These are phyloP conservation scores for Albifimbria verrucaria DNA, from an alignment of 2,329 filamentous ascomycete species.

Conservation along the genomic window DNA sequence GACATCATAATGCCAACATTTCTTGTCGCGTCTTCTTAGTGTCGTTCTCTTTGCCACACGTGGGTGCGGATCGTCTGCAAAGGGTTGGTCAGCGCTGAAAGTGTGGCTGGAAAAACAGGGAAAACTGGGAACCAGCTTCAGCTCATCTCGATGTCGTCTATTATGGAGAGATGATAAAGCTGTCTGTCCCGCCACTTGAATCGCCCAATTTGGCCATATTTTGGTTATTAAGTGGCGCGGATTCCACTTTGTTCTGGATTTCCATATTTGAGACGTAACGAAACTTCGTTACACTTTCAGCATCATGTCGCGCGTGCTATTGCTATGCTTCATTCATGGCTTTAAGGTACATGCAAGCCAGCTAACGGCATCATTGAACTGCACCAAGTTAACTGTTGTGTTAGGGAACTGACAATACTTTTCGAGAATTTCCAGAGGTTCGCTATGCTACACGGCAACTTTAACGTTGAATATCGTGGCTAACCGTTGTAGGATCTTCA, in stretches of 20 bases:
- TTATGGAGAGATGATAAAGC: not conserved
- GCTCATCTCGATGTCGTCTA: not conserved
- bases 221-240: not conserved
- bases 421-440: constrained; percentile 60
- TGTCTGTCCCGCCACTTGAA: not conserved
- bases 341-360: constrained; percentile 54
- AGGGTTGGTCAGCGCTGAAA: not conserved
- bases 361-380: not conserved
- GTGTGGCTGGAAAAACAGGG: not conserved
- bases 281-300: not conserved
- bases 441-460: not conserved
- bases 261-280: not conserved
- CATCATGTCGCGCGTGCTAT: constrained; percentile 50
- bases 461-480: not conserved
- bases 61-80: not conserved
- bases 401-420: constrained; percentile 67
- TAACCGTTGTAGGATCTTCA: constrained; percentile 47
- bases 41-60: not conserved
- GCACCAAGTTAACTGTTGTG: not conserved
- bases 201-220: not conserved
- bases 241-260: not conserved
- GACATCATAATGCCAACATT: not conserved
- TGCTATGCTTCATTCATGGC: constrained; percentile 73
- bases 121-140: not conserved
- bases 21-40: not conserved